Conservation (phyloP, 1,284 basidiomycete species). For the Coniophora puteana region DNA sequence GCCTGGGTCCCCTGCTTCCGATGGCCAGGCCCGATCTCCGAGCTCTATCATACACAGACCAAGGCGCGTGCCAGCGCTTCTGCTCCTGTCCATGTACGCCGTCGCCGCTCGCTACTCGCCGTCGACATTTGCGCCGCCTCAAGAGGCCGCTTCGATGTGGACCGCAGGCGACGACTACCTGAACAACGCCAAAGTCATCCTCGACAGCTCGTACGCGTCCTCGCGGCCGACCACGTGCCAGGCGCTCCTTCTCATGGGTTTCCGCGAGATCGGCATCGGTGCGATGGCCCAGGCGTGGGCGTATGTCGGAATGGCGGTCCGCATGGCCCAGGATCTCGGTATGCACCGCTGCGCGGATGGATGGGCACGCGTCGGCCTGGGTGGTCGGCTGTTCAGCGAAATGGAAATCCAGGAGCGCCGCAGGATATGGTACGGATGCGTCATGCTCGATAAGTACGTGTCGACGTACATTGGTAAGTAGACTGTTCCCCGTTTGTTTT, state of each 20-base stretch:
- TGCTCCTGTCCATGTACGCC: conserved; percentile 76
- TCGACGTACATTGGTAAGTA: conserved; percentile 71
- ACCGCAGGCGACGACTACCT: conserved; percentile 75
- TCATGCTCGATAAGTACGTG: conserved; percentile 79
- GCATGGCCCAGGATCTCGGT: conserved; percentile 85
- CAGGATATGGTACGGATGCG: conserved; percentile 79
- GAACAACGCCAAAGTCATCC: conserved; percentile 63
- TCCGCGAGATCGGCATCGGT: conserved; percentile 82
- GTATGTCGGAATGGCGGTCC: conserved; percentile 74
- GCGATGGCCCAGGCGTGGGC: conserved; percentile 87
- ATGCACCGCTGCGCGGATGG: conserved; percentile 82
- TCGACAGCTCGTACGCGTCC: conserved; percentile 63
- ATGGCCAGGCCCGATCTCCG: conserved; percentile 23
- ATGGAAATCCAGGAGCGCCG: conserved; percentile 72
- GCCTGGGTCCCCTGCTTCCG: conserved; percentile 29
- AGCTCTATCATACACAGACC: conserved; percentile 38
- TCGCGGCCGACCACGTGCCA: conserved; percentile 69
- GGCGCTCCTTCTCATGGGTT: conserved; percentile 74
- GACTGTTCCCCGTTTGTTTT: not conserved
- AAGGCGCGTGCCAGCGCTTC: conserved; percentile 56
- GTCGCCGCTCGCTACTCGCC: conserved; percentile 69
- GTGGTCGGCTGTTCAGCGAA: conserved; percentile 56
- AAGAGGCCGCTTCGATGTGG: conserved; percentile 65
- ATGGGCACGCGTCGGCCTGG: conserved; percentile 54
- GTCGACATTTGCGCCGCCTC: conserved; percentile 29